These are phyloP conservation scores for Huiozyma naganishii DNA, from an alignment of 805 yeast species.

Conservation along the genomic window DNA sequence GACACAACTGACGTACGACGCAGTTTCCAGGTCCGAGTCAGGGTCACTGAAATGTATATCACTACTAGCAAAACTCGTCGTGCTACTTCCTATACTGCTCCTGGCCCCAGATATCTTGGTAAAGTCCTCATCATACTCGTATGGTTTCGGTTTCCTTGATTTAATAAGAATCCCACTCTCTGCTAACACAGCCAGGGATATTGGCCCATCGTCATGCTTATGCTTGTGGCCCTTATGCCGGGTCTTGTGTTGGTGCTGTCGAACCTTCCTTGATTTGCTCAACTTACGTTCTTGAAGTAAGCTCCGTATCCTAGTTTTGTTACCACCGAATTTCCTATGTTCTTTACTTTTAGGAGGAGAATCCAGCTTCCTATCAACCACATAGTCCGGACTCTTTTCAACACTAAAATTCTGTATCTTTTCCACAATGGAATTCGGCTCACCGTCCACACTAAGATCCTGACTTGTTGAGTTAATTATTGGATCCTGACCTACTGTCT, in stretches of 20 bases:
- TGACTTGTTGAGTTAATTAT: too few species aligned
- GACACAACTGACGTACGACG: conserved; percentile 28
- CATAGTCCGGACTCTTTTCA: too few species aligned
- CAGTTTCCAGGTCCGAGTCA: conserved; percentile 18
- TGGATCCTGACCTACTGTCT: too few species aligned
- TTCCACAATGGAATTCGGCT: too few species aligned
- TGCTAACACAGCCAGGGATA: conserved; percentile 21
- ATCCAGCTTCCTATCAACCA: too few species aligned
- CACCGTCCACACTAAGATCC: too few species aligned
- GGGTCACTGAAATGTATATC: conserved; percentile 1
- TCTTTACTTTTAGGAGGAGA: too few species aligned
- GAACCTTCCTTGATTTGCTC: not conserved
- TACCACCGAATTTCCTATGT: too few species aligned
- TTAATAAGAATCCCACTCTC: conserved; percentile 29
- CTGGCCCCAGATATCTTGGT: not conserved
- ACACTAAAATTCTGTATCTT: too few species aligned
- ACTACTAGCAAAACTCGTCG: conserved; percentile 8
- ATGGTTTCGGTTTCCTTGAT: conserved; percentile 9
- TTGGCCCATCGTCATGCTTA: conserved; percentile 7
- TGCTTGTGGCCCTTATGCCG: not conserved
- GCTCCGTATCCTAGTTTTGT: too few species aligned
- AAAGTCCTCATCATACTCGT: conserved; percentile 2
- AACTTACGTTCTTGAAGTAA: too few species aligned
- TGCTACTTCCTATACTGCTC: conserved; percentile 8
- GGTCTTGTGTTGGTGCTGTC: not conserved